Percentiles rank a stretch among this genome's conserved stretches.
Conservation (phyloP, 306 rosid genomes). For the Vigna unguiculata region DNA sequence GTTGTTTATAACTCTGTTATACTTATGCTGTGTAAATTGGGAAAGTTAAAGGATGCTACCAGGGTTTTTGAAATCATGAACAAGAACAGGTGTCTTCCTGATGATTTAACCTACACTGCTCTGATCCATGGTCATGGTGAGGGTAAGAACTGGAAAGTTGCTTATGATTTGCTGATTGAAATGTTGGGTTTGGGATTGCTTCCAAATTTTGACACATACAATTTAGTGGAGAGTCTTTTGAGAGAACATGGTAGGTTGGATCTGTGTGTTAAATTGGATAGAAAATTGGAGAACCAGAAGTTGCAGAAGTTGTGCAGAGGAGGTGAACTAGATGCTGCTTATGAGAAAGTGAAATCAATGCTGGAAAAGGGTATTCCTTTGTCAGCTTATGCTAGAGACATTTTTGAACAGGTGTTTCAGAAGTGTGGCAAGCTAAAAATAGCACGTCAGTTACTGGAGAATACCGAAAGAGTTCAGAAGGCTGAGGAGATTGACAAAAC, state of each 20-base stretch:
- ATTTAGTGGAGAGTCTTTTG: constrained; percentile 59
- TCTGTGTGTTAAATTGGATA: constrained; percentile 60
- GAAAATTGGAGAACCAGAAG: constrained; percentile 61
- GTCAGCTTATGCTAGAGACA: constrained; percentile 63
- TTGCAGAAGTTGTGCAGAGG: constrained; percentile 66
- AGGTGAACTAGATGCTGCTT: constrained; percentile 64
- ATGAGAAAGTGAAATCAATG: constrained; percentile 64
- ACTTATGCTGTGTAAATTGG: constrained; percentile 68
- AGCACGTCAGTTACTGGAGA: constrained; percentile 62
- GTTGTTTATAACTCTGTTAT: constrained; percentile 65
- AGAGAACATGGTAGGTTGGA: constrained; percentile 57
- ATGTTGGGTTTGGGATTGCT: constrained; percentile 68
- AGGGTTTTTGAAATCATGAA: constrained; percentile 68
- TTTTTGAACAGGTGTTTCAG: constrained; percentile 57
- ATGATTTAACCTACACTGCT: constrained; percentile 63
- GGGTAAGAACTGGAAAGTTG: constrained; percentile 59
- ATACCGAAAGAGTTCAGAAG: constrained; percentile 37
- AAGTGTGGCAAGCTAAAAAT: constrained; percentile 59
- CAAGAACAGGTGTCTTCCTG: constrained; percentile 68
- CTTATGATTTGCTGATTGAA: constrained; percentile 60
- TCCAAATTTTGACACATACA: constrained; percentile 62
- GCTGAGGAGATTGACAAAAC: constrained; percentile 31
- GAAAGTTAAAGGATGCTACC: constrained; percentile 60
- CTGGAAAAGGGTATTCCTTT: constrained; percentile 61
- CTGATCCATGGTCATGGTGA: constrained; percentile 66